Conservation (phyloP, 176 grass and related monocot genomes). For the Paspalum vaginatum region DNA sequence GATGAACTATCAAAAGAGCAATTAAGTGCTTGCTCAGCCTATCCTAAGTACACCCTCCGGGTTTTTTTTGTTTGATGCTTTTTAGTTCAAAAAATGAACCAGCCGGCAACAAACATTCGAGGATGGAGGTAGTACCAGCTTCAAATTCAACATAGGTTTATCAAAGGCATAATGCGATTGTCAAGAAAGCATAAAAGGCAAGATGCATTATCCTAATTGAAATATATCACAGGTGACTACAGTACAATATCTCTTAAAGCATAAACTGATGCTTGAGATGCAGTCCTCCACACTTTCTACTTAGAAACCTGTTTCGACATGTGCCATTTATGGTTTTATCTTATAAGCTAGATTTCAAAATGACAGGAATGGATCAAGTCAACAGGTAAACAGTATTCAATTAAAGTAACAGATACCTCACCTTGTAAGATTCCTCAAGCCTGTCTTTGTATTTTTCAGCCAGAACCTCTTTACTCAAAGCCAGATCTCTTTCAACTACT, state of each 20-base stretch:
- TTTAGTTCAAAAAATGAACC: too few relatives aligned
- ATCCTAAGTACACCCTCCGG: neutral
- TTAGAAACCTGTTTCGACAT: neutral
- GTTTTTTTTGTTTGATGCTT: too few relatives aligned
- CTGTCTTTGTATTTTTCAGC: constrained; percentile 86
- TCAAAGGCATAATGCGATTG: neutral
- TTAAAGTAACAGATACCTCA: constrained; percentile 52
- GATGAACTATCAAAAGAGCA: neutral
- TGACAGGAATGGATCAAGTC: constrained; percentile 11
- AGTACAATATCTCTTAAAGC: neutral
- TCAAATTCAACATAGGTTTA: neutral
- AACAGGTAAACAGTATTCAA: constrained; percentile 31
- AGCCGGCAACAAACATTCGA: too few relatives aligned
- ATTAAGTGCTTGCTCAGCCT: constrained; percentile 20
- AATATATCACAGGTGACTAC: neutral
- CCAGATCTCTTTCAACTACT: constrained; percentile 69
- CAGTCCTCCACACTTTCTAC: neutral
- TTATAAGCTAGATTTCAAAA: neutral
- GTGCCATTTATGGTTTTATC: constrained; percentile 14
- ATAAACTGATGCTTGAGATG: neutral
- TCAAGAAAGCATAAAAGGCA: constrained; percentile 3
- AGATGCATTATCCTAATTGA: neutral
- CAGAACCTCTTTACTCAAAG: constrained; percentile 70
- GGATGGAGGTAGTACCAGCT: neutral
- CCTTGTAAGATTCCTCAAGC: constrained; percentile 86